Percentiles rank a stretch among this genome's conserved stretches.
Conservation (phyloP, 495 filamentous ascomycete genomes). For the Neurospora discreta region DNA sequence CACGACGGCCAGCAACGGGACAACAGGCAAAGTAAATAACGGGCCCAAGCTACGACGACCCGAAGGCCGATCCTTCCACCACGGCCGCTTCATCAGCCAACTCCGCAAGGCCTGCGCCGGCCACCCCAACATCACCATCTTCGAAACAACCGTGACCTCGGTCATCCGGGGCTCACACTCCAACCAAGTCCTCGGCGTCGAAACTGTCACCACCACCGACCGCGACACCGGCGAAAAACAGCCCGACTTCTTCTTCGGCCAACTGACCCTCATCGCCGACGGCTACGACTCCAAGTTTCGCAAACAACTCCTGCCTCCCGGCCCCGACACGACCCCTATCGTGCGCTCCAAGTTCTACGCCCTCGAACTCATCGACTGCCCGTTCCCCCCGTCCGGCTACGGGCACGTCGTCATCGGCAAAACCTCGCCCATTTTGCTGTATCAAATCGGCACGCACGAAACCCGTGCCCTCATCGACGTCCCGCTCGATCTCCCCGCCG, state of each 20-base stretch:
- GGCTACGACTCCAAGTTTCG: conserved; percentile 92
- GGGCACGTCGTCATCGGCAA: conserved; percentile 84
- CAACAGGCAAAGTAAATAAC: conserved; percentile 5
- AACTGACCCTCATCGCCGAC: conserved; percentile 81
- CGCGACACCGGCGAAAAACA: conserved; percentile 44
- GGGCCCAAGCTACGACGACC: conserved; percentile 27
- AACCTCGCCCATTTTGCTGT: conserved; percentile 73
- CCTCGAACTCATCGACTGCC: conserved; percentile 79
- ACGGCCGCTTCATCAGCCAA: conserved; percentile 72
- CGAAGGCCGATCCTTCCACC: conserved; percentile 66
- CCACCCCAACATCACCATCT: conserved; percentile 60
- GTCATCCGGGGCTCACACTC: conserved; percentile 48
- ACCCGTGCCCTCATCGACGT: conserved; percentile 86
- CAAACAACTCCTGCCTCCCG: conserved; percentile 51
- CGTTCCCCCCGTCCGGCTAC: conserved; percentile 58
- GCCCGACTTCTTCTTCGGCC: conserved; percentile 64
- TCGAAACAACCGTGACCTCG: conserved; percentile 59
- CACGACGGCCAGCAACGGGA: conserved; percentile 2
- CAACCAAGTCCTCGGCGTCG: conserved; percentile 61
- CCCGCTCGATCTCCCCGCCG: conserved; percentile 66
- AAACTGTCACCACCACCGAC: conserved; percentile 53
- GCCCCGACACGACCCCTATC: conserved; percentile 45
- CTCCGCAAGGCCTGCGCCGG: conserved; percentile 54
- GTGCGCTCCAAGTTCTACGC: conserved; percentile 80
- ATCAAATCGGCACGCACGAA: conserved; percentile 94